Conservation (phyloP, 176 grass and related monocot species). For the Coix lacrymajobi region DNA sequence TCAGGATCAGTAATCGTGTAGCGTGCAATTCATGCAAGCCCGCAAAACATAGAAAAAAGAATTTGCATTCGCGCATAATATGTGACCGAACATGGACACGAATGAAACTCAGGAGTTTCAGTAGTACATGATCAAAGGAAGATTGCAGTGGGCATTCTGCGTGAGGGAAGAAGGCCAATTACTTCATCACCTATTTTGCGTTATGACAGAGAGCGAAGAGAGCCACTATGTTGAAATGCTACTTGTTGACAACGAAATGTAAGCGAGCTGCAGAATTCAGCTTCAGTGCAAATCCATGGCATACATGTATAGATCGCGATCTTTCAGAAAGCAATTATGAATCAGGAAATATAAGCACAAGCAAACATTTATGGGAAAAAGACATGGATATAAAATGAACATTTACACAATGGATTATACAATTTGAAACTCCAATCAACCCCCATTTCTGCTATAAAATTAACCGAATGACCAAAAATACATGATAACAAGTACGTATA, state of each 20-base stretch:
- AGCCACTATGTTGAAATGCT: neutral
- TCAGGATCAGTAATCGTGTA: neutral
- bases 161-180: neutral
- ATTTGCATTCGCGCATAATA: neutral
- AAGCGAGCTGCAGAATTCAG: neutral
- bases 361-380: no score
- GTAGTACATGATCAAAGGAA: neutral
- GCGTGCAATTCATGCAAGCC: neutral
- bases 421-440: no score
- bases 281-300: neutral
- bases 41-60: neutral
- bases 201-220: neutral
- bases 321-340: no score
- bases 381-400: no score
- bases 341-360: no score
- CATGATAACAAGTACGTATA: neutral
- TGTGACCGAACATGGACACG: neutral
- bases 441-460: neutral
- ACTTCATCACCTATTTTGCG: neutral
- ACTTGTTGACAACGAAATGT: no score
- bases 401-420: no score
- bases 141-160: neutral
- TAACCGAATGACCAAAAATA: neutral
- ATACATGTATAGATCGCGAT: neutral
- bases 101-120: neutral